Evolutionary conservation across 2,329 filamentous ascomycete genomes (phyloP).

Genomic region (Aspergillus oerlinghausenensis): DNA sequence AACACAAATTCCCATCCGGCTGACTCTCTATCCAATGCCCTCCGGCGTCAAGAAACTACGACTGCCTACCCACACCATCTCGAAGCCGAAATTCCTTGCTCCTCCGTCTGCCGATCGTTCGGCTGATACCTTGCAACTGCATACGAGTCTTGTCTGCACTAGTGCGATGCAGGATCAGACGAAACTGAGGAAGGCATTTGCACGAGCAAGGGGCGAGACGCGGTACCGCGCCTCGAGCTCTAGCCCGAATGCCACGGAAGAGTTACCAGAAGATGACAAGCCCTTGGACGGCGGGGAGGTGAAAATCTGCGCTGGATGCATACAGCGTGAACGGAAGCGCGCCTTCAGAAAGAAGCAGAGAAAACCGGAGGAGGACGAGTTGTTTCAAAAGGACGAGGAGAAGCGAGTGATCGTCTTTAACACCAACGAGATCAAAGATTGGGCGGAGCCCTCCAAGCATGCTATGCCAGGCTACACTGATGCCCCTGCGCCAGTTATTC

Average conservation of each 20-base stretch:
- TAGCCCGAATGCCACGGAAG: conserved; percentile 41
- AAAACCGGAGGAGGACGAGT: conserved; percentile 85
- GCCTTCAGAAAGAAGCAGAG: conserved; percentile 90
- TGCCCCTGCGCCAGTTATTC: conserved; percentile 24
- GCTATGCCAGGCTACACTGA: conserved; percentile 44
- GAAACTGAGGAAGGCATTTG: conserved; percentile 63
- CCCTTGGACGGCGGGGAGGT: conserved; percentile 90
- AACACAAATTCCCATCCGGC: conserved; percentile 86
- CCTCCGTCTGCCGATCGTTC: conserved; percentile 63
- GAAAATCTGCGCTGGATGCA: conserved; percentile 86
- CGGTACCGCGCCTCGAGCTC: conserved; percentile 35
- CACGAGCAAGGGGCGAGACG: conserved; percentile 47
- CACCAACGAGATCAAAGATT: conserved; percentile 79
- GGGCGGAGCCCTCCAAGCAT: conserved; percentile 60
- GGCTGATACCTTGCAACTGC: conserved; percentile 72
- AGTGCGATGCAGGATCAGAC: conserved; percentile 78
- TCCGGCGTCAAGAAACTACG: conserved; percentile 73
- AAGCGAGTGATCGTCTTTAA: conserved; percentile 88
- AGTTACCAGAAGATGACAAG: conserved; percentile 62
- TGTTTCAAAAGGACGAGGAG: conserved; percentile 76
- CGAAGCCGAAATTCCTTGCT: conserved; percentile 84
- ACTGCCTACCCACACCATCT: conserved; percentile 84
- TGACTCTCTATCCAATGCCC: conserved; percentile 73
- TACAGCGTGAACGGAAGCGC: conserved; percentile 83
- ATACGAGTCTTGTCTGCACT: conserved; percentile 80